phyloP scores from a whole-genome alignment of 2,329 filamentous ascomycete genomes.

The Hymenoscyphus scutula region DNA sequence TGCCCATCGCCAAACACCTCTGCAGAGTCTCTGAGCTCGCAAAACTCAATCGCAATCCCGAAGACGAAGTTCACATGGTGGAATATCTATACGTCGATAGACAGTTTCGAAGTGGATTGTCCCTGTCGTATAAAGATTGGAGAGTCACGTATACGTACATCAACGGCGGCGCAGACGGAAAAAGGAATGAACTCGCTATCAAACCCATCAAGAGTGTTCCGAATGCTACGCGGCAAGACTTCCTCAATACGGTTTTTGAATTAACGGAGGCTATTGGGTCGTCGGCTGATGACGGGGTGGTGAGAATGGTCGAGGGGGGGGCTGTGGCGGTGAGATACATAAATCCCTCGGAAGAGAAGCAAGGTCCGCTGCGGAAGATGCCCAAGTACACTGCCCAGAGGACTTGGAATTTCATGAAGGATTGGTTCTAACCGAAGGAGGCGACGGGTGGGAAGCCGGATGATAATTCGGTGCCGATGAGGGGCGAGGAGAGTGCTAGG shows the following conservation, averaged over 20 bases:
- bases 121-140: slow-evolving; percentile 28
- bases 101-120: slow-evolving; percentile 28
- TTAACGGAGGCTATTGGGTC: slow-evolving; percentile 12
- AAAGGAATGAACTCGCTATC: slow-evolving; percentile 30
- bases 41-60: slow-evolving; percentile 12
- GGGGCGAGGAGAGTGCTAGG: too few species aligned
- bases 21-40: slow-evolving; percentile 19
- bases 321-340: not conserved
- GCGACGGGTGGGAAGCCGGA: too few species aligned
- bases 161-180: slow-evolving; percentile 35
- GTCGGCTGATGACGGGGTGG: not conserved
- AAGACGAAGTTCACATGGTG: slow-evolving; percentile 22
- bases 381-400: not conserved
- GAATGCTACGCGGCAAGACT: slow-evolving; percentile 18
- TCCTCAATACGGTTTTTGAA: slow-evolving; percentile 20
- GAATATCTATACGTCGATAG: slow-evolving; percentile 36
- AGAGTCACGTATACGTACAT: slow-evolving; percentile 29
- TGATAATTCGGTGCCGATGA: too few species aligned
- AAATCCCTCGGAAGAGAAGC: not conserved
- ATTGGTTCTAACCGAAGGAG: too few species aligned
- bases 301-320: not conserved
- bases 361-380: not conserved
- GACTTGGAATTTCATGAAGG: not conserved
- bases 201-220: slow-evolving; percentile 17
- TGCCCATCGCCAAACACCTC: slow-evolving; percentile 31